Evolutionary conservation across 176 grass and related monocot genomes (phyloP), one percentile per base, ranked within the genome.

Genomic region (Oryza rufipogon): DNA sequence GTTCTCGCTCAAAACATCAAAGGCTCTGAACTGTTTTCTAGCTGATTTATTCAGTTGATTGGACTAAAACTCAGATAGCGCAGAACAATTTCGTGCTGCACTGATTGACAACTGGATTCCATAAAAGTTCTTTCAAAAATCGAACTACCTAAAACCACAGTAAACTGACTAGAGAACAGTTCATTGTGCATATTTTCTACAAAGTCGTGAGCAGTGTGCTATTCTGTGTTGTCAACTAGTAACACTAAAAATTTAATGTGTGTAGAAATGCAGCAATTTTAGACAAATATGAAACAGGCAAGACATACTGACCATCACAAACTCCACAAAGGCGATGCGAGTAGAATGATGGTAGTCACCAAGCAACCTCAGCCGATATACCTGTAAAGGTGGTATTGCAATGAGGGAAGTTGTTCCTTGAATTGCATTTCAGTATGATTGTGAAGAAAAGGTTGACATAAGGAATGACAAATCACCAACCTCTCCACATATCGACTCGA

Each of bases 311-410:
- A 99, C 97, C 91, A 93, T 94, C 68, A 96, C 89, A 96, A 99
- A 99, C 86, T 99, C 97, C 56, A 99, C 93, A 96, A 99, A 99
- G 56, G 97, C 91, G 42, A 99, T 99, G 79, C 93, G 80, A 42
- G 97, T 99, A 71, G 94, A 94, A 89, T 96, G 97, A 77, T 99
- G 93, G 73, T 91, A 96, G 60, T 99, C 97, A n/a, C 97, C 97
- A 77, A 99, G 97, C 86, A 99, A 89, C 79, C 97, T 96, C 80
- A 99, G 77, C 76, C 97, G 89, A 72, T 83, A 94, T 30, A 99
- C 97, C 97, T 99, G 86, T 68, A 84, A 80, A 41, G 71, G 54
- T 76, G n/a, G 28, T 64, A 80, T 71, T 68, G 54, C 38, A 46
- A 81, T 68, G 16, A 84, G 6, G 13, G 7, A 47, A 85, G 6